Conservation (phyloP, 352 stramenopile species). For the Pythium phragmitis region DNA sequence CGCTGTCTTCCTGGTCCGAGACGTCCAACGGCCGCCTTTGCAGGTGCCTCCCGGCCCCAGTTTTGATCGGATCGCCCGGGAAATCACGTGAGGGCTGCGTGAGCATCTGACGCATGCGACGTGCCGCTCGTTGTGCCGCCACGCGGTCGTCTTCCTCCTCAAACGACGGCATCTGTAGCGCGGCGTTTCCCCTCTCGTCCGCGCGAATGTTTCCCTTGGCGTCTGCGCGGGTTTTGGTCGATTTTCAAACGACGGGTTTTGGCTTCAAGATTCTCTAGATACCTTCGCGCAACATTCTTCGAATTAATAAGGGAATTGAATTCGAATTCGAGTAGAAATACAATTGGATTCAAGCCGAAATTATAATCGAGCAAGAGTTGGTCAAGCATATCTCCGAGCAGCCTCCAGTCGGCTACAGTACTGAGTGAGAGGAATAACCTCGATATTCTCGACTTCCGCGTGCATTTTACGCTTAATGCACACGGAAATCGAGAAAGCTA, state of each 20-base stretch:
- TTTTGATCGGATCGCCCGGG: not conserved
- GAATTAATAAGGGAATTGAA: not conserved
- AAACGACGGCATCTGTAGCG: conserved; percentile 22
- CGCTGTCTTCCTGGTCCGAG: conserved; percentile 8
- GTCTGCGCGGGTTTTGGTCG: not conserved
- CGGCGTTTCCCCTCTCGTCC: not conserved
- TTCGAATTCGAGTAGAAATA: not conserved
- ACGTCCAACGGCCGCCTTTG: not conserved
- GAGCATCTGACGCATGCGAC: conserved; percentile 4
- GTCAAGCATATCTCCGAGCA: too few relatives aligned
- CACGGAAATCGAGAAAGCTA: too few relatives aligned
- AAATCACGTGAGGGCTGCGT: conserved; percentile 1
- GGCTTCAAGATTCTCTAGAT: conserved; percentile 15
- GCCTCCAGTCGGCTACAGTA: too few relatives aligned
- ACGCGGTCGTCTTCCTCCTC: conserved; percentile 26
- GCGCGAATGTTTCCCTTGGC: not conserved
- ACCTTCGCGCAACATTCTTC: conserved; percentile 23
- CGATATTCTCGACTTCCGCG: too few relatives aligned
- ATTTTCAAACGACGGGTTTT: conserved; percentile 1
- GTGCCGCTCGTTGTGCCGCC: conserved; percentile 1
- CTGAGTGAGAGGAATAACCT: too few relatives aligned
- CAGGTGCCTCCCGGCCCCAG: not conserved
- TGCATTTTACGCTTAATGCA: too few relatives aligned
- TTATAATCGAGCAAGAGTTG: not conserved
- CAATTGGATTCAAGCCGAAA: not conserved